phyloP scores from a whole-genome alignment of 1,139 yeast genomes.

The Casaregolazyma lundiana region DNA sequence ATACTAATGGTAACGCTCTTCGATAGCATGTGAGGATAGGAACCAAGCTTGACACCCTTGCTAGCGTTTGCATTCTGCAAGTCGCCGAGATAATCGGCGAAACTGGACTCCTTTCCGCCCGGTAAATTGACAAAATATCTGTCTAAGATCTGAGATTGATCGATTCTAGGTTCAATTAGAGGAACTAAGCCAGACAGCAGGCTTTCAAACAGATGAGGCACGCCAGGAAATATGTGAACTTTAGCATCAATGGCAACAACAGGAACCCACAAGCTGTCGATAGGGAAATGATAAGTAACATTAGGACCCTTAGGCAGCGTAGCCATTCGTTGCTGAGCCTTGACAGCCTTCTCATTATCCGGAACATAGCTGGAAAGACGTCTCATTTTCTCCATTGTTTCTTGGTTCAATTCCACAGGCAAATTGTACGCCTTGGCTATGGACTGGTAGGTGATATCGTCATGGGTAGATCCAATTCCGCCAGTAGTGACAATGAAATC shows the following conservation, averaged over 20 bases:
- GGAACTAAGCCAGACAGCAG: constrained; percentile 44
- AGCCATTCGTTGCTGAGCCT: constrained; percentile 75
- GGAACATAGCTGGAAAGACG: constrained; percentile 40
- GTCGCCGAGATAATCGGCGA: constrained; percentile 58
- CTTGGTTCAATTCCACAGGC: constrained; percentile 48
- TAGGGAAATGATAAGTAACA: constrained; percentile 51
- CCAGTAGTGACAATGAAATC: constrained; percentile 79
- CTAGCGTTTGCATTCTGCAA: constrained; percentile 49
- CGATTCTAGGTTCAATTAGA: constrained; percentile 30
- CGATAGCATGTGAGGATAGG: constrained; percentile 72
- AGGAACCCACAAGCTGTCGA: constrained; percentile 75
- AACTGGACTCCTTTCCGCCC: constrained; percentile 52
- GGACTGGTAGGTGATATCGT: constrained; percentile 75
- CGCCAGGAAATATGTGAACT: constrained; percentile 74
- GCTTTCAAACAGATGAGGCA: constrained; percentile 64
- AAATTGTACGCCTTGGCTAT: constrained; percentile 59
- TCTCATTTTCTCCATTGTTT: constrained; percentile 59
- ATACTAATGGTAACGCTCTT: constrained; percentile 67
- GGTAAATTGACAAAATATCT: constrained; percentile 63
- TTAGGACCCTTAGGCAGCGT: constrained; percentile 53
- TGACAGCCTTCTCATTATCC: constrained; percentile 39
- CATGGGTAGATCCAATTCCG: constrained; percentile 85
- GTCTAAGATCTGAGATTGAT: constrained; percentile 33
- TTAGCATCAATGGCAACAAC: constrained; percentile 59
- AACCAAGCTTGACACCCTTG: constrained; percentile 60